These are phyloP conservation scores for Termitomyces sp. DNA, from an alignment of 768 basidiomycete genomes.

Conservation along the genomic window DNA sequence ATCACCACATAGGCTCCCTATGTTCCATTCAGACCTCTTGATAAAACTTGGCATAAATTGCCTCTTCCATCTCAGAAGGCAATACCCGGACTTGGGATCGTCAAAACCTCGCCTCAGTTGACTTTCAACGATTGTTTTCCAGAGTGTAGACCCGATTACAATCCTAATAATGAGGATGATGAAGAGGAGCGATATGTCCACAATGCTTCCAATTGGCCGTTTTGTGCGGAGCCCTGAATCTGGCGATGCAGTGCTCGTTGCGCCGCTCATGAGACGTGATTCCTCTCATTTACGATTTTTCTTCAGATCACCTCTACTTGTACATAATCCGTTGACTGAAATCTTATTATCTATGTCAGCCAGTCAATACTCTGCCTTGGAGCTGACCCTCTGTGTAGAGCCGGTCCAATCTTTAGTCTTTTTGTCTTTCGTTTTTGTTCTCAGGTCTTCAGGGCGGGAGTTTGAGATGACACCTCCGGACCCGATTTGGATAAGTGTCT, in stretches of 20 bases:
- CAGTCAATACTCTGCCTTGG: neutral
- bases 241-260: neutral
- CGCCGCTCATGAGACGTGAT: neutral
- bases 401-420: neutral
- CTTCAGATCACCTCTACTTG: too few relatives aligned
- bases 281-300: neutral
- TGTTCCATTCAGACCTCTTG: conserved; percentile 24
- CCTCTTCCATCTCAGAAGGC: conserved; percentile 32
- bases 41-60: conserved; percentile 37
- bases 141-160: neutral
- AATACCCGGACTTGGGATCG: conserved; percentile 24
- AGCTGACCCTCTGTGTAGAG: too few relatives aligned
- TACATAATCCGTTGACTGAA: neutral
- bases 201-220: neutral
- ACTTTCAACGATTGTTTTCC: conserved; percentile 36
- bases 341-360: too few relatives aligned
- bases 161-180: neutral
- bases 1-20: conserved; percentile 39
- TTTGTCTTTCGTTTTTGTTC: neutral
- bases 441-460: neutral
- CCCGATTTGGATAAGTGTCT: neutral
- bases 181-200: neutral
- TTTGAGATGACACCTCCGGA: neutral
- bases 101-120: conserved; percentile 31
- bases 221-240: neutral